These are phyloP conservation scores for Canna indica DNA, from an alignment of 176 grass and related monocot genomes.

Conservation along the genomic window DNA sequence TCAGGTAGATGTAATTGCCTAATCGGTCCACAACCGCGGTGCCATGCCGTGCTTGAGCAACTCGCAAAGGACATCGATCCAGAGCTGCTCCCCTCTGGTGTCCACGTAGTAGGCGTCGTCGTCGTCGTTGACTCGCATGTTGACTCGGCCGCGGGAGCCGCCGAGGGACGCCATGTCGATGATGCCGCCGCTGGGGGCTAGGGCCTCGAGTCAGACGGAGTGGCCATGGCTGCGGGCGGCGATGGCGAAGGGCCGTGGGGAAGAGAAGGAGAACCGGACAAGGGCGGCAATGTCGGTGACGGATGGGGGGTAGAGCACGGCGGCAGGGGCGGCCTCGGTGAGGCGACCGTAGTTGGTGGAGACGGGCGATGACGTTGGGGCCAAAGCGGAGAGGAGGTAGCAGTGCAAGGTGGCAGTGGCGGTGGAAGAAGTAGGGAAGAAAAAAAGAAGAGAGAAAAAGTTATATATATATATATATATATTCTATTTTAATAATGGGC, in stretches of 20 bases:
- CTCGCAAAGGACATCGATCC: constrained; percentile 9
- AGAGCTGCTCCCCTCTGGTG: constrained; percentile 17
- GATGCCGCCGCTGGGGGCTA: constrained; percentile 1
- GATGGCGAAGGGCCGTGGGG: not conserved
- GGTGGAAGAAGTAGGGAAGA: too few relatives aligned
- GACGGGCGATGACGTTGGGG: not conserved
- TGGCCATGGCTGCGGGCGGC: constrained; percentile 13
- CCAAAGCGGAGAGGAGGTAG: constrained; percentile 22
- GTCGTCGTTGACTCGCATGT: not conserved
- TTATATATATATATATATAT: too few relatives aligned
- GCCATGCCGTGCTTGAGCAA: constrained; percentile 1
- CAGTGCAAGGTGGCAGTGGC: too few relatives aligned
- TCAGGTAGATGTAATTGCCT: constrained; percentile 25
- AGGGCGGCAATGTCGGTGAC: constrained; percentile 40
- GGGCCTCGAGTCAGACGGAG: constrained; percentile 7
- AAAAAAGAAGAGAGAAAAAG: too few relatives aligned
- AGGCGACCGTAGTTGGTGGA: constrained; percentile 44
- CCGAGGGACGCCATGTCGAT: constrained; percentile 14
- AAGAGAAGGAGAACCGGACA: constrained; percentile 20
- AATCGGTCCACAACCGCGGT: constrained; percentile 9
- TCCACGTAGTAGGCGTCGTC: not conserved
- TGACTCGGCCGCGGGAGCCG: not conserved
- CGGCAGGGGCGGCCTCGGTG: not conserved
- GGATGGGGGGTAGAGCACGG: constrained; percentile 7
- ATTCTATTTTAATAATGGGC: too few relatives aligned